Evolutionary conservation across 108 stramenopile species (phyloP).

Genomic region (Stephanodiscus triporus): DNA sequence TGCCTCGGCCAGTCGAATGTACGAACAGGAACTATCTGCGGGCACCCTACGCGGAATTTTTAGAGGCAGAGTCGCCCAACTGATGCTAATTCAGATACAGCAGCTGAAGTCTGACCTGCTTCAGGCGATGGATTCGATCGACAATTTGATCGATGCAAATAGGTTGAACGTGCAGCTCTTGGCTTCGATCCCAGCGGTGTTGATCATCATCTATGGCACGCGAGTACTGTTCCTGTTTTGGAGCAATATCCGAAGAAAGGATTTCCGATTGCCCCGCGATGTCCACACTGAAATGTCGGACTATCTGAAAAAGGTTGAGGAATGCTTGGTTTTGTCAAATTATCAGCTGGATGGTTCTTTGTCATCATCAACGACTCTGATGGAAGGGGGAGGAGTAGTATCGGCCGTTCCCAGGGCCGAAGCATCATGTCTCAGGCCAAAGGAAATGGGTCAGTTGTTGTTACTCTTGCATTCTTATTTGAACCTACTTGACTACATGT

Average conservation of each 20-base stretch:
- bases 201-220: conserved; percentile 65
- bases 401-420: not conserved
- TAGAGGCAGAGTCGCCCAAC: conserved; percentile 61
- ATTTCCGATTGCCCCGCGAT: conserved; percentile 64
- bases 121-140: conserved; percentile 68
- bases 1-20: conserved; percentile 60
- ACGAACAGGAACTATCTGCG: conserved; percentile 62
- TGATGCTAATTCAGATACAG: conserved; percentile 84
- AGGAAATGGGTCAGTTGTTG: conserved; percentile 73
- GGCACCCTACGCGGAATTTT: conserved; percentile 67
- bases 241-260: conserved; percentile 68
- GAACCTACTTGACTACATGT: conserved; percentile 76
- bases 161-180: conserved; percentile 76
- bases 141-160: conserved; percentile 76
- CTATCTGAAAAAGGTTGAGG: conserved; percentile 66
- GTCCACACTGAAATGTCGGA: conserved; percentile 81
- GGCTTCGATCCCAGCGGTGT: conserved; percentile 73
- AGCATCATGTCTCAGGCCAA: conserved; percentile 36
- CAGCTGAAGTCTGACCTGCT: conserved; percentile 82
- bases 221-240: conserved; percentile 60
- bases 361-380: not conserved
- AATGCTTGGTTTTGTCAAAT: conserved; percentile 58
- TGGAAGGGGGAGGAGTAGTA: not conserved
- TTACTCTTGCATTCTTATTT: conserved; percentile 70
- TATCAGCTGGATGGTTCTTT: conserved; percentile 23